phyloP scores from a whole-genome alignment of 495 filamentous ascomycete genomes.

The Aspergillus homomorphus region DNA sequence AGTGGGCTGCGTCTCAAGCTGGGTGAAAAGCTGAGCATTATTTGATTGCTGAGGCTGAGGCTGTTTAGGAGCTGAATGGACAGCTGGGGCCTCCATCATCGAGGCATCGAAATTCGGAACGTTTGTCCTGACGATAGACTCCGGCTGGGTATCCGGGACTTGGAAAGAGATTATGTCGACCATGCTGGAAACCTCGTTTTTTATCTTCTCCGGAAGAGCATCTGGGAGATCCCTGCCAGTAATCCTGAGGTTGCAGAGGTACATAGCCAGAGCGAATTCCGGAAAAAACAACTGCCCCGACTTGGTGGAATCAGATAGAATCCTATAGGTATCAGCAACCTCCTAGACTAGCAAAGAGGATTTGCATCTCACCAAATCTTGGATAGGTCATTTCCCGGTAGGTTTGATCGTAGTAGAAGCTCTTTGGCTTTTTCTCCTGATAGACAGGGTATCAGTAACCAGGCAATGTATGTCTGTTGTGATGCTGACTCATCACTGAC shows the following conservation, averaged over 20 bases:
- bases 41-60: constrained; percentile 76
- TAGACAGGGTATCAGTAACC: constrained; percentile 20
- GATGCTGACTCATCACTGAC: constrained; percentile 32
- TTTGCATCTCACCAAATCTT: constrained; percentile 70
- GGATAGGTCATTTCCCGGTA: constrained; percentile 75
- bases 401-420: constrained; percentile 79
- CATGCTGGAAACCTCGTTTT: constrained; percentile 98
- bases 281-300: constrained; percentile 96
- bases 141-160: constrained; percentile 70
- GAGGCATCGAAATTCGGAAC: constrained; percentile 74
- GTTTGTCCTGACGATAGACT: constrained; percentile 56
- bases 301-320: constrained; percentile 94
- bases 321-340: constrained; percentile 49
- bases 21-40: constrained; percentile 72
- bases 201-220: constrained; percentile 75
- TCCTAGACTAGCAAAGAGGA: neutral
- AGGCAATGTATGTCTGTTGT: neutral
- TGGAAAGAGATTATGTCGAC: constrained; percentile 99
- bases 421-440: constrained; percentile 82
- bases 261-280: constrained; percentile 98
- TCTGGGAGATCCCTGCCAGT: constrained; percentile 78
- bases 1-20: constrained; percentile 70
- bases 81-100: constrained; percentile 57
- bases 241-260: constrained; percentile 91
- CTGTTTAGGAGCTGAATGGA: constrained; percentile 75